Evolutionary conservation across 2,329 filamentous ascomycete species (phyloP).

Genomic region (Scytalidium sp.): DNA sequence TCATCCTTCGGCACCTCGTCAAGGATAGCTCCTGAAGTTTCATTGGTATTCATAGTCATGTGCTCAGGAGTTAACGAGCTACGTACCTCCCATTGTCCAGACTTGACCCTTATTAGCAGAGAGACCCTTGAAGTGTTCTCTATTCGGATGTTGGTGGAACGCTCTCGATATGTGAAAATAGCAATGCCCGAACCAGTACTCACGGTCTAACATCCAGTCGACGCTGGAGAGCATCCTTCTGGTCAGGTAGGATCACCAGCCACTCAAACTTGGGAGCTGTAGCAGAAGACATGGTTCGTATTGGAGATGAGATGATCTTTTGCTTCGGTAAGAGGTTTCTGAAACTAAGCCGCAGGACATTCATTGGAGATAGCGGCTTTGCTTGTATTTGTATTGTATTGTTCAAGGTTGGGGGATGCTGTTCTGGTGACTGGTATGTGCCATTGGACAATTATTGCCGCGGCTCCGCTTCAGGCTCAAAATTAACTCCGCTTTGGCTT

Average conservation of each 20-base stretch:
- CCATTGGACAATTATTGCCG: too few species aligned
- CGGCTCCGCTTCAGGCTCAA: too few species aligned
- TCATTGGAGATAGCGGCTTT: too few species aligned
- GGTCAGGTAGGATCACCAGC: conserved; percentile 65
- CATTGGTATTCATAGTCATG: conserved; percentile 4
- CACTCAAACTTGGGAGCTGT: conserved; percentile 50
- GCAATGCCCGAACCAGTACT: conserved; percentile 21
- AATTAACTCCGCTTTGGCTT: too few species aligned
- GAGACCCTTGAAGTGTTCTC: conserved; percentile 39
- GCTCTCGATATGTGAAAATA: not conserved
- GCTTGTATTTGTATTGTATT: too few species aligned
- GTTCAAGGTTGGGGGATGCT: too few species aligned
- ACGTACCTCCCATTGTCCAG: conserved; percentile 53
- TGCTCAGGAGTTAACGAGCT: conserved; percentile 2
- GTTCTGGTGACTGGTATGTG: too few species aligned
- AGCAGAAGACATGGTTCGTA: not conserved
- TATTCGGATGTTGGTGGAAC: conserved; percentile 3
- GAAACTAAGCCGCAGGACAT: not conserved
- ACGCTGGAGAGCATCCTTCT: conserved; percentile 54
- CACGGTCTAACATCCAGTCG: conserved; percentile 55
- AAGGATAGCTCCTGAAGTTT: conserved; percentile 58
- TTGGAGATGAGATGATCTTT: not conserved
- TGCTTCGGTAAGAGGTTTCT: not conserved
- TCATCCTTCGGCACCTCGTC: conserved; percentile 63
- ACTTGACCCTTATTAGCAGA: conserved; percentile 50